Evolutionary conservation across 192 early-diverging fungal genomes (phyloP), one percentile per base, ranked within the genome.

Genomic region (Dimargaris cristalligena): DNA sequence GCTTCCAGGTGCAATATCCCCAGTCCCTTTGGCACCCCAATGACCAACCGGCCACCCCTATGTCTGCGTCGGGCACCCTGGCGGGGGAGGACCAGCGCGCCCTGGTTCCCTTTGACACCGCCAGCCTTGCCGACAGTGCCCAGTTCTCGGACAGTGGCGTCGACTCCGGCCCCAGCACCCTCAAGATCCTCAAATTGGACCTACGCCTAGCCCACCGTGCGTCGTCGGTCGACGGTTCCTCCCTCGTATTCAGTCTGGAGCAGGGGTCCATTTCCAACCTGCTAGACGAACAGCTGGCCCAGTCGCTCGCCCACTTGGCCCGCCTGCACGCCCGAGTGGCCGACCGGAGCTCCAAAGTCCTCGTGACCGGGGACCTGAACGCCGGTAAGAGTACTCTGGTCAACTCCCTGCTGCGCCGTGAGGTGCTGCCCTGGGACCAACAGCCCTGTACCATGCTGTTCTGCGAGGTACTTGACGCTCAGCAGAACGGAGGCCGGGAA

Each of bases 331-430:
- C 78, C 34, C 86, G 96, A 35, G 85, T 96, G 28, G 76, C 82
- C 4, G 96, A 99, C 74, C 88, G 80, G 52, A 83, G 84, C 28
- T 94, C 91, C 44, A 89, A 89, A 71, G 91, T 99, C 11, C 72
- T 99, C 22, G 91, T 99, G 49, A 95, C 93, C 16, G 96, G 96
- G 54, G 96, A 99, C 71, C 70, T 99, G 59, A 99, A 99, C 62
- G 91, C 92, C 13, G 96, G 96, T 49, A 99, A 99, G 73, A 85
- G 81, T 44, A 97, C 96, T 10, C 89, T 99, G 64, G 92, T 99
- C 30, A 99, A 99, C 64, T 88, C 96, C 31, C 72, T 99, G 46
- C 76, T 99, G 59, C 81, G 91, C 34, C 76, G 86, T 44, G 84
- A 90, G 56, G 79, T 99, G 18, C 78, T 97, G 25, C 96, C 96